Base-by-base conservation (phyloP, 2,329 filamentous ascomycete genomes). In the Stagonosporopsis rhizophila region DNA sequence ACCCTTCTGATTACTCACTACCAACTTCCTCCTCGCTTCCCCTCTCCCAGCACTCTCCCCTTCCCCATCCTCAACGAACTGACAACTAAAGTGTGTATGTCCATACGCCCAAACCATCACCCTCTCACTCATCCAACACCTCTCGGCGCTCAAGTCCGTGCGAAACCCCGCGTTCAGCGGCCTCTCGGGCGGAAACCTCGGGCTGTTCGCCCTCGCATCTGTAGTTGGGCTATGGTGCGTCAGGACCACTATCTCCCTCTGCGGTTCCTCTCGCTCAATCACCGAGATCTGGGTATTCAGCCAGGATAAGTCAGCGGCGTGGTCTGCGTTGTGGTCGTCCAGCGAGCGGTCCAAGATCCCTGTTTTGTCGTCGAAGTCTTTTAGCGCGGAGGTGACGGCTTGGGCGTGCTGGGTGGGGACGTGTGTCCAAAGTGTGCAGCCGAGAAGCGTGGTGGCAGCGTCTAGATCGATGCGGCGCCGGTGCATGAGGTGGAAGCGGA, bases 1-100 rank as follows among this genome's bases (percentile, higher is more conserved):
- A 3, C 58, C 58, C 14, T 61, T 61, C 35, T 61, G 58, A 22
- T 56, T 59, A 4, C 52, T 49, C 14, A 56, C 34, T 1, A 63
- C 46, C 25, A 63, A 41, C 25, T 59, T 61, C 12, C 32, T 37
- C 23, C 52, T 44, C 15, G 6, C 39, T 12, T 9, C 6, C 30
- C 11, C 11, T 7, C 4, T 28, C 2, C 8, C 9, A 15, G 12
- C 20, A 1, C 22, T 17, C n/a, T 11, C 27, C 5, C 9, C 11
- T 4, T 30, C 28, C 1, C 30, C 39, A 0, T 19, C n/a, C 22
- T 58, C 46, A 3, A 41, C 19, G 17, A 59, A 58, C 6, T 49
- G 34, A 40, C 54, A 57, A 11, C 34, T 48, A 35, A 44, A 57
- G 45, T 52, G 48, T 25, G 54, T 40, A 23, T 54, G 37, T 17